phyloP scores from a whole-genome alignment of 306 rosid species.

The Ziziphus jujuba region DNA sequence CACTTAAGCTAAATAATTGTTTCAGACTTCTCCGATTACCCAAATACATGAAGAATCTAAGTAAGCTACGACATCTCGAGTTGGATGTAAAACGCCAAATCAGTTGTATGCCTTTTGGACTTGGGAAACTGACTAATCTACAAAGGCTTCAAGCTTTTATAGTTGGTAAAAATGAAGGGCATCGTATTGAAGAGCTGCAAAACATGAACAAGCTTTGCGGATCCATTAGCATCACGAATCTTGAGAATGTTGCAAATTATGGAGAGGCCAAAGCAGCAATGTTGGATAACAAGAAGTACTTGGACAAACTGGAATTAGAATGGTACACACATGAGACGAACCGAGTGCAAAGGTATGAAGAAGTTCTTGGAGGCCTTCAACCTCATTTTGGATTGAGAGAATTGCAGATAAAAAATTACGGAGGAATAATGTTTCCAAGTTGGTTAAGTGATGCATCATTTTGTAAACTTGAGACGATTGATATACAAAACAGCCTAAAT shows the following conservation, averaged over 20 bases:
- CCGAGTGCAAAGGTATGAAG: neutral
- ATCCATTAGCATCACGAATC: conserved; percentile 19
- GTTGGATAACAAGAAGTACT: conserved; percentile 19
- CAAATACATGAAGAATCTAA: conserved; percentile 3
- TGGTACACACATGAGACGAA: conserved; percentile 6
- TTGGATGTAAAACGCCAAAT: conserved; percentile 9
- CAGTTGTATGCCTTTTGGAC: neutral
- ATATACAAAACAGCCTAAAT: conserved; percentile 1
- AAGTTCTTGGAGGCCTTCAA: conserved; percentile 12
- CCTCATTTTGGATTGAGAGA: conserved; percentile 13
- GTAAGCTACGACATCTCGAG: conserved; percentile 26
- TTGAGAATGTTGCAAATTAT: conserved; percentile 25
- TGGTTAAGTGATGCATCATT: conserved; percentile 23
- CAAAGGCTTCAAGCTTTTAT: conserved; percentile 5
- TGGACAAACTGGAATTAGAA: conserved; percentile 23
- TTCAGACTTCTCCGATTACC: neutral
- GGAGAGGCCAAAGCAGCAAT: conserved; percentile 6
- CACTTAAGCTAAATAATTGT: conserved; percentile 18
- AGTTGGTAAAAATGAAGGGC: conserved; percentile 8
- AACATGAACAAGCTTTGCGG: conserved; percentile 22
- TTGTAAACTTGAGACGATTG: conserved; percentile 19
- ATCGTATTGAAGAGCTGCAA: conserved; percentile 21
- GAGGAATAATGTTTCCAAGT: conserved; percentile 13
- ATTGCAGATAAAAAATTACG: conserved; percentile 15
- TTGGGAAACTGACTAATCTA: conserved; percentile 11